These are phyloP conservation scores for Neodidymelliopsis sp. DNA, from an alignment of 2,329 filamentous ascomycete species.

Conservation along the genomic window DNA sequence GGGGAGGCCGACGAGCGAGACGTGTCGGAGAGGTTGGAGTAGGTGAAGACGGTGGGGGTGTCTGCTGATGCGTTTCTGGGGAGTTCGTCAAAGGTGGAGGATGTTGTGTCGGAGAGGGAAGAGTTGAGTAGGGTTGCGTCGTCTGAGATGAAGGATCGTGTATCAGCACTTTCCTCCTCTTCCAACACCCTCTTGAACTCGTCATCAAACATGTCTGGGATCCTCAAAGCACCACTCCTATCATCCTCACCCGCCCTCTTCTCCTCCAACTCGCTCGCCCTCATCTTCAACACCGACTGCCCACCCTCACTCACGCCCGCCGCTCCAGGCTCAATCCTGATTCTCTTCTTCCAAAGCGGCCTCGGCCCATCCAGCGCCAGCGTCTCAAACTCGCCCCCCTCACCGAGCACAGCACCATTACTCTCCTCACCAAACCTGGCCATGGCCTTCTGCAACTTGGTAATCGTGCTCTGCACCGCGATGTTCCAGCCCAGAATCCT, in stretches of 20 bases:
- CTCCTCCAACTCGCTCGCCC: slow-evolving; percentile 61
- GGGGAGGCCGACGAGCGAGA: slow-evolving; percentile 9
- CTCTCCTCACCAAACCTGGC: slow-evolving; percentile 71
- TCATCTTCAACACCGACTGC: slow-evolving; percentile 74
- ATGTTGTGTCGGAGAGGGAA: background rate
- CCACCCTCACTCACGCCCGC: slow-evolving; percentile 75
- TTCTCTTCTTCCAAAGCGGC: slow-evolving; percentile 73
- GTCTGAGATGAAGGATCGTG: slow-evolving; percentile 6
- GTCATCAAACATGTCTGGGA: slow-evolving; percentile 72
- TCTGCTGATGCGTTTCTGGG: slow-evolving; percentile 25
- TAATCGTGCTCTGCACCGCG: slow-evolving; percentile 60
- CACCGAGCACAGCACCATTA: slow-evolving; percentile 79
- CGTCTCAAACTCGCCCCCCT: slow-evolving; percentile 97
- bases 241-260: slow-evolving; percentile 46
- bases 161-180: slow-evolving; percentile 8
- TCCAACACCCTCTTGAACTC: slow-evolving; percentile 60
- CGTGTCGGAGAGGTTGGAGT: slow-evolving; percentile 45
- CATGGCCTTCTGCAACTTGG: slow-evolving; percentile 62
- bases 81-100: slow-evolving; percentile 13
- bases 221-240: slow-evolving; percentile 53
- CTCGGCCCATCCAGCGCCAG: slow-evolving; percentile 82
- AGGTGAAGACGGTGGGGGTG: slow-evolving; percentile 57
- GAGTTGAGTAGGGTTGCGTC: slow-evolving; percentile 15
- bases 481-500: slow-evolving; percentile 82
- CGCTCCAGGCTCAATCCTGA: slow-evolving; percentile 66